Evolutionary conservation across 257 asterid genomes (phyloP), one percentile per base, ranked within the genome.

Genomic region (Eucommia ulmoides): DNA sequence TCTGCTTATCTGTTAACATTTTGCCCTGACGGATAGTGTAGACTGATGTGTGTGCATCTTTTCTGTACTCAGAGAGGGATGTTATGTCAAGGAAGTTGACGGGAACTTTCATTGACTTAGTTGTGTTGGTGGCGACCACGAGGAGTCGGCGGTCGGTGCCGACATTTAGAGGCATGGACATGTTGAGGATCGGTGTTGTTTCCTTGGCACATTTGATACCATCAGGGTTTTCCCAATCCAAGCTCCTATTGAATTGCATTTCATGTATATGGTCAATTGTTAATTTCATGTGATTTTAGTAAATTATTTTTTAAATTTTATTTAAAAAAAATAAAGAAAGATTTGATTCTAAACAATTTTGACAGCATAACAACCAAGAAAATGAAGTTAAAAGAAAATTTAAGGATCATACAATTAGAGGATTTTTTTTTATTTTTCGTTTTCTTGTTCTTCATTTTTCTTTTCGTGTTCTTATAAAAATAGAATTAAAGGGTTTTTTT

Each of bases 21-120:
- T 65, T 73, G 18, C 77, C 77, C 38, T 73, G 80, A 1, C 75
- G 62, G 45, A 66, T 51, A 19, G 83, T 72, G 52, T 76, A 64
- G 1, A 76, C 68, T 2, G 78, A 66, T 23, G 80, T 66, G 51
- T 76, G 83, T 2, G 55, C 83, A 33, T 76, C 83, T 62, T 76
- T 76, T 51, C 83, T 55, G 51, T 76, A 73, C 68, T 73, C 77
- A 7, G 84, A 66, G 4, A 73, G 62, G 1, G 75, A 50, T 0
- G 80, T 76, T 42, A 76, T 72, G 45, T 76, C 74, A 3, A 72
- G 17, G 19, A 72, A 23, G 24, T 56, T 56, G 54, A 65, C 77
- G 0, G 63, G 65, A 16, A 61, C 24, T 23, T 41, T 26, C 22
- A 38, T 72, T 2, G 25, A 12, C 22, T 45, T 41, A 41, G 61